Base-by-base conservation (phyloP, 1,139 yeast species). In the Candida glucosophila region DNA sequence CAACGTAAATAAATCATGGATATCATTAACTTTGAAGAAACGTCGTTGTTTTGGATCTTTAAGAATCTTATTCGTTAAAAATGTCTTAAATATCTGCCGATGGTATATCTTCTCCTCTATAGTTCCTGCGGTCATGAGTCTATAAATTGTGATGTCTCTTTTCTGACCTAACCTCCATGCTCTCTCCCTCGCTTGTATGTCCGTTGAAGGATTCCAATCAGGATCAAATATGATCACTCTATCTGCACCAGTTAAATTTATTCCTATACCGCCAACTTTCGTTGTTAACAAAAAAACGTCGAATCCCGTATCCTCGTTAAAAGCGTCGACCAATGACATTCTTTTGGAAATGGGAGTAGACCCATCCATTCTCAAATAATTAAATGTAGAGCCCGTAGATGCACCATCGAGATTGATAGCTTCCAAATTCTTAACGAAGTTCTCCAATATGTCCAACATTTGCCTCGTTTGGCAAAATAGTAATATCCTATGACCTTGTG, bases 171-270 rank as follows among this genome's bases (percentile, higher is more conserved):
- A 65, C 39, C 98, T 64, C 98, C 98, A 90, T 0, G 97, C 97
- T 26, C 98, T 57, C 50, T 90, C 98, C 35, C 98, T 61, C 0
- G 98, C 98, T 51, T 90, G 98, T 36, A 90, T 70, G 56, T 90
- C 98, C 0, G 97, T 90, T 1, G 96, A 85, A 0, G 98, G 98
- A 44, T 90, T 90, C 98, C 98, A 90, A 49, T 90, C 98, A 0
- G 98, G 98, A 44, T 90, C 98, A 47, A 68, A 90, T 11, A 90
- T 90, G 12, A 90, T 85, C 5, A 90, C 95, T 27, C 98, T 58
- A 41, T 86, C 90, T 0, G 98, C 98, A 4, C 97, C 97, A 0
- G 96, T 90, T 25, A 90, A 53, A 49, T 90, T 90, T 2, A 90
- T 83, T 13, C 98, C 98, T 23, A 90, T 59, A 0, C 98, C 98